Base-by-base conservation (phyloP, 192 early-diverging fungal species). In the Phlyctochytrium planicorne region DNA sequence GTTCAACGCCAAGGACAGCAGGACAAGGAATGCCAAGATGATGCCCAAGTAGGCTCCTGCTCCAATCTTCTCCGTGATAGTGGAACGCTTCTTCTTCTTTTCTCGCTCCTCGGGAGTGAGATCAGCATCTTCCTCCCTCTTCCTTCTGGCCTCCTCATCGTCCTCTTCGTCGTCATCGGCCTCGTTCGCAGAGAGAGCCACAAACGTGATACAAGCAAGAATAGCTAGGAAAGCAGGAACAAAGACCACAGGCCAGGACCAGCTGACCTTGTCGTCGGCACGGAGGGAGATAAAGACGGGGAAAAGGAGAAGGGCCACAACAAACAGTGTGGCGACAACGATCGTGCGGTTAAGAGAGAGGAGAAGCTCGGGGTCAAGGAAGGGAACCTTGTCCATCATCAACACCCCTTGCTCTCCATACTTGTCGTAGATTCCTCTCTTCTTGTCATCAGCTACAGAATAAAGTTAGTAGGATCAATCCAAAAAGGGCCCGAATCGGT, bases 401-500 rank as follows among this genome's bases (percentile, higher is more conserved):
- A 60, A 34, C 10, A 84, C 66, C 53, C 82, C 80, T 37, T 72
- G 71, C 67, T 84, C 80, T 32, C 80, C 82, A 68, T 96, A 95
- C 68, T 88, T 87, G 80, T 97, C 94, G 76, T 95, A 98, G 23
- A 98, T 86, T 30, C 87, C 69, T 16, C 94, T 86, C 67, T 91
- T 93, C 68, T 95, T 89, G 34, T 64, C 69, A 61, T 82, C 82
- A 30, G 68, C 72, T 79, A 30, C 23, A 72, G 50, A 62, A 10
- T 20, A 10, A n/a, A n/a, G n/a, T n/a, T n/a, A n/a, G n/a, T 50
- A 50, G 62, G 70, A 6, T 53, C 33, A 24, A 34, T 40, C 17
- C 3, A 59, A 0, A 12, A 4, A 33, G 59, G 34, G 17, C n/a
- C 32, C 29, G 50, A 67, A 68, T 36, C 37, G 37, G 34, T 23